These are phyloP conservation scores for Bipolaris sorokiniana DNA, from an alignment of 2,329 filamentous ascomycete genomes.

Conservation along the genomic window DNA sequence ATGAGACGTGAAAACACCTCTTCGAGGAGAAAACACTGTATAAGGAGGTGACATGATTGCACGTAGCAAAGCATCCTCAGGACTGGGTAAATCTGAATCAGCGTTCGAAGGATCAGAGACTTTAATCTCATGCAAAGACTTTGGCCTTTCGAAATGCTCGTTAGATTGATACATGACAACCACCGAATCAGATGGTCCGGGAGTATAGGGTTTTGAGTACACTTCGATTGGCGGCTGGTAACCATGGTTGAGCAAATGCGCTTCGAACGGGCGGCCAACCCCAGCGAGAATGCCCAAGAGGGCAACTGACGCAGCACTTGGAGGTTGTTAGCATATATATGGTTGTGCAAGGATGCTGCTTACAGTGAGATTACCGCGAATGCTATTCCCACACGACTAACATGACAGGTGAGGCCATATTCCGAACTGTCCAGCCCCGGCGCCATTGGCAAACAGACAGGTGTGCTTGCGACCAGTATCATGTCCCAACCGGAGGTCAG, in stretches of 20 bases:
- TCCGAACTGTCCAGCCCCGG: constrained; percentile 40
- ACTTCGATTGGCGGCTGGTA: constrained; percentile 20
- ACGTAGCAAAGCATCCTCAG: neutral
- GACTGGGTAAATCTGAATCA: too few species aligned
- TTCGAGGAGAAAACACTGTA: neutral
- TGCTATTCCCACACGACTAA: constrained; percentile 38
- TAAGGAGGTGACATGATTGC: neutral
- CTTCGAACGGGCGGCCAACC: constrained; percentile 48
- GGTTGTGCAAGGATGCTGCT: constrained; percentile 9
- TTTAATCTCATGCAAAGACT: too few species aligned
- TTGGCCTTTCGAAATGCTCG: neutral
- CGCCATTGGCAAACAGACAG: constrained; percentile 37
- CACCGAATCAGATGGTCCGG: constrained; percentile 21
- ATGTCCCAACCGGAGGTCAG: constrained; percentile 50
- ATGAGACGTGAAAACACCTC: constrained; percentile 38
- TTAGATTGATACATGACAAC: too few species aligned
- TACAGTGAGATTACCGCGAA: constrained; percentile 46
- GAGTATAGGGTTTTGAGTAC: constrained; percentile 20
- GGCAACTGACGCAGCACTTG: constrained; percentile 39
- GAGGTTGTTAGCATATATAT: constrained; percentile 2
- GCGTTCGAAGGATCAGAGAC: neutral
- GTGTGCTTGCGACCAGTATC: constrained; percentile 47
- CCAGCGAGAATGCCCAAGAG: constrained; percentile 44
- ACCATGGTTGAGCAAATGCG: constrained; percentile 39
- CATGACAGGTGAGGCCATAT: constrained; percentile 39